Conservation (phyloP, 139 green algal species). For the Chlorella sp. region DNA sequence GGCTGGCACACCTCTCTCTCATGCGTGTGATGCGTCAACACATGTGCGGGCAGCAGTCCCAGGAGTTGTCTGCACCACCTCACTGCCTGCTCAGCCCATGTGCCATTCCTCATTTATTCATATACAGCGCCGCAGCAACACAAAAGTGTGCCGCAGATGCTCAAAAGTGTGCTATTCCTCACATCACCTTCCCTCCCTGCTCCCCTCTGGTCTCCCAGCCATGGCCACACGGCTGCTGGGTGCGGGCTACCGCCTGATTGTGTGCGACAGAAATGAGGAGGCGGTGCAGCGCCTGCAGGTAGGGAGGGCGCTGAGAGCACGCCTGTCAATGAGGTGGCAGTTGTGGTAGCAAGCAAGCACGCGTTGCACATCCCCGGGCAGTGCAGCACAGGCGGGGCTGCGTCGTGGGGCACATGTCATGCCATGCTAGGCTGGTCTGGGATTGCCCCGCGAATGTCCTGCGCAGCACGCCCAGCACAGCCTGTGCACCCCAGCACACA, state of each 20-base stretch:
- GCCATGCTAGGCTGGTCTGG: neutral
- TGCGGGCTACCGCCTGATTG: conserved; percentile 24
- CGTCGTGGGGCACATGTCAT: neutral
- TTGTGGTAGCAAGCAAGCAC: neutral
- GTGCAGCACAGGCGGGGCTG: neutral
- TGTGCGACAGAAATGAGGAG: conserved; percentile 41
- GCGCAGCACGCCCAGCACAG: neutral
- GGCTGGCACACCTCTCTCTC: no score
- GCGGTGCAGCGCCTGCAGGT: conserved; percentile 12
- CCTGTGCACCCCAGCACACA: no score
- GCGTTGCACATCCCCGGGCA: neutral
- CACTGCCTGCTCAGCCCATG: no score
- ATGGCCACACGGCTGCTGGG: conserved; percentile 36
- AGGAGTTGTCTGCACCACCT: no score
- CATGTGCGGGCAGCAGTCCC: no score
- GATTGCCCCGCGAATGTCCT: no score
- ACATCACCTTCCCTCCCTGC: neutral
- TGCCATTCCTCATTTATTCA: neutral
- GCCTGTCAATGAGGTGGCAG: neutral
- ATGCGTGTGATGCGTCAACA: no score
- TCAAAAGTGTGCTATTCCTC: neutral
- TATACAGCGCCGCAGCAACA: neutral
- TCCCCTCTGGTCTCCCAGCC: neutral
- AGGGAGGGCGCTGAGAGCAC: neutral
- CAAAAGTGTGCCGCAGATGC: no score